Base-by-base conservation (phyloP, 2,329 filamentous ascomycete species). In the Microsporum ferrugineum region DNA sequence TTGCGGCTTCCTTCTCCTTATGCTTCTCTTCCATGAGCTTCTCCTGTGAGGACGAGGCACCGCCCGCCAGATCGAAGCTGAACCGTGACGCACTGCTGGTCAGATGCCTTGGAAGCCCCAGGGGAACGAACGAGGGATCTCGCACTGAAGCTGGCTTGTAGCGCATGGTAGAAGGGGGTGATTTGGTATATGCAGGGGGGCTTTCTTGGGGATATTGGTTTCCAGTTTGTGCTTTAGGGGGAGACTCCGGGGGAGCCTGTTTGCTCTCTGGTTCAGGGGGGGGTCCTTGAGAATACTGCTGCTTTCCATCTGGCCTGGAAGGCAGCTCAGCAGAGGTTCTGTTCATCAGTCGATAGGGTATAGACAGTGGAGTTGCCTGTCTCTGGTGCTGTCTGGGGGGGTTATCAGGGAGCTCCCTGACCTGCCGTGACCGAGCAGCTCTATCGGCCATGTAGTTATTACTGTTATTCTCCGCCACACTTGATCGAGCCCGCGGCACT, bases 1-100 rank as follows among this genome's bases (percentile, higher is more conserved):
- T 71, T 34, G 71, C 74, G 63, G 79, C 73, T 69, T 80, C 75
- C 73, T 82, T 74, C 69, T 78, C 72, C 73, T 82, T 78, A 65
- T 85, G 82, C 58, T 82, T 83, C 63, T 86, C 84, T 71, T 87
- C 84, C 38, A 87, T 71, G 5, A 85, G 71, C 64, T 80, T 80
- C 67, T 87, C 84, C 67, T 87, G 82, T 0, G 78, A 76, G 3
- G 80, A 77, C 3, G 82, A 84, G 60, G 82, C 83, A 7, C 78
- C 76, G 14, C 79, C 80, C 4, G 77, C 79, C 66, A 86, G 80
- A 64, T 87, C 84, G 65, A 87, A 87, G 65, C 84, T 86, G 68
- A 87, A 87, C 7, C 84, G 76, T 1, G 82, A 85, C 0, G 83
- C 81, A 68, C 80, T 82, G 66, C 83, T 85, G 61, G 74, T 78